Conservation (phyloP, 371 early-diverging fungal genomes). For the Cokeromyces recurvatus region DNA sequence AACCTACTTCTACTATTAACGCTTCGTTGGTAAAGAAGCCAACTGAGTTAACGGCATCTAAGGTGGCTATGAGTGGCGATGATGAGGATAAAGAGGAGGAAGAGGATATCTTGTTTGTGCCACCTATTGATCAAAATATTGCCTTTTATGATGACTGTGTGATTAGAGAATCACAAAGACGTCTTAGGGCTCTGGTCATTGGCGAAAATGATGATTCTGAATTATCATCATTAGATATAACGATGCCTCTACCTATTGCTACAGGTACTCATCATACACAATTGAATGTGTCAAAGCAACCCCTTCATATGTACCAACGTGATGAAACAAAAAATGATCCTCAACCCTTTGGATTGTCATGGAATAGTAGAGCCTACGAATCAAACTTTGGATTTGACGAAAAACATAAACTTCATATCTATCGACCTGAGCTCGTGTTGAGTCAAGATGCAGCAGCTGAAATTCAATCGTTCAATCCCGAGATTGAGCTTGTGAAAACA, state of each 20-base stretch:
- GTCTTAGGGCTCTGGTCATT: conserved; percentile 1
- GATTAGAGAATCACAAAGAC: conserved; percentile 12
- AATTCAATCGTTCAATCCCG: neutral
- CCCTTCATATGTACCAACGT: no score
- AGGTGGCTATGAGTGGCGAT: no score
- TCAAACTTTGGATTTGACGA: conserved; percentile 18
- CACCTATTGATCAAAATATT: no score
- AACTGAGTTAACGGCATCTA: neutral
- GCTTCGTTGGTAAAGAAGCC: neutral
- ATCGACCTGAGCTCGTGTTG: conserved; percentile 2
- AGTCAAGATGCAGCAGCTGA: neutral
- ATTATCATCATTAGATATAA: neutral
- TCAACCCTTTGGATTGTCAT: conserved; percentile 5
- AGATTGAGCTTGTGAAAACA: neutral
- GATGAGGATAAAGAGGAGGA: neutral
- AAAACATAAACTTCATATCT: conserved; percentile 8
- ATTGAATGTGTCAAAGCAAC: neutral
- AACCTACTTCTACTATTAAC: no score
- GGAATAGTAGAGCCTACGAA: conserved; percentile 1
- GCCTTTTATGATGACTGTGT: conserved; percentile 14
- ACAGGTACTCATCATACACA: neutral
- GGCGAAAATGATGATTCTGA: neutral
- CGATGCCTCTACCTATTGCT: neutral
- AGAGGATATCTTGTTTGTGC: neutral
- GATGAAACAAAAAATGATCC: neutral